Conservation (phyloP, 2,329 filamentous ascomycete genomes). For the Sphaerulina populicola region DNA sequence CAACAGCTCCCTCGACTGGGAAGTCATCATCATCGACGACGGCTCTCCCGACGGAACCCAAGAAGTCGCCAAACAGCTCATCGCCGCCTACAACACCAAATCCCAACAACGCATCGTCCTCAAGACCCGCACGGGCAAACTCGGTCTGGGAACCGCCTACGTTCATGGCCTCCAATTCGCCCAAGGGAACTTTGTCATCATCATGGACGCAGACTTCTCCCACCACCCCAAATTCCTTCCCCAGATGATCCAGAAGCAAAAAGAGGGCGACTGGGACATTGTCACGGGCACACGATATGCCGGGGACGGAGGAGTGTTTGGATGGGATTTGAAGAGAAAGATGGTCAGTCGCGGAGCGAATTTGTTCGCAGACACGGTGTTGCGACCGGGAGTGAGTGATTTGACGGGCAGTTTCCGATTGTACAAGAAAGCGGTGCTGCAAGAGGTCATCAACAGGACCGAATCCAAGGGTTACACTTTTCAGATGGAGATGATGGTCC, state of each 20-base stretch:
- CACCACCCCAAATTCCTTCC: constrained; percentile 99
- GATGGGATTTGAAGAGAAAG: constrained; percentile 81
- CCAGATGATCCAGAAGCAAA: constrained; percentile 78
- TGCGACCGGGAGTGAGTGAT: constrained; percentile 89
- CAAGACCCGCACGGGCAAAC: constrained; percentile 83
- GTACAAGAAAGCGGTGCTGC: constrained; percentile 83
- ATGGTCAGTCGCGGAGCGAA: constrained; percentile 82
- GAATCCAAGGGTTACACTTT: constrained; percentile 97
- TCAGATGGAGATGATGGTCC: constrained; percentile 99
- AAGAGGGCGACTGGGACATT: constrained; percentile 77
- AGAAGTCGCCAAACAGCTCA: constrained; percentile 79
- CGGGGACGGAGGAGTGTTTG: constrained; percentile 74
- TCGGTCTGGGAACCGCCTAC: constrained; percentile 93
- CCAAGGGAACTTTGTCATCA: constrained; percentile 92
- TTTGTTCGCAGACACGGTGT: constrained; percentile 87
- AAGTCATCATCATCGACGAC: constrained; percentile 97
- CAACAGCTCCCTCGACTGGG: constrained; percentile 80
- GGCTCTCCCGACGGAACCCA: constrained; percentile 94
- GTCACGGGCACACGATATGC: constrained; percentile 95
- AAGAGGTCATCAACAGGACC: constrained; percentile 82
- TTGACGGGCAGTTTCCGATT: constrained; percentile 88
- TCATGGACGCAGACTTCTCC: constrained; percentile 99
- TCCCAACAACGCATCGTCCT: constrained; percentile 60
- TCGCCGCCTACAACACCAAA: constrained; percentile 64
- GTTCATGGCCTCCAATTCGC: constrained; percentile 86